Evolutionary conservation across 768 basidiomycete genomes (phyloP).

Genomic region (Mycena olivaceomarginata): DNA sequence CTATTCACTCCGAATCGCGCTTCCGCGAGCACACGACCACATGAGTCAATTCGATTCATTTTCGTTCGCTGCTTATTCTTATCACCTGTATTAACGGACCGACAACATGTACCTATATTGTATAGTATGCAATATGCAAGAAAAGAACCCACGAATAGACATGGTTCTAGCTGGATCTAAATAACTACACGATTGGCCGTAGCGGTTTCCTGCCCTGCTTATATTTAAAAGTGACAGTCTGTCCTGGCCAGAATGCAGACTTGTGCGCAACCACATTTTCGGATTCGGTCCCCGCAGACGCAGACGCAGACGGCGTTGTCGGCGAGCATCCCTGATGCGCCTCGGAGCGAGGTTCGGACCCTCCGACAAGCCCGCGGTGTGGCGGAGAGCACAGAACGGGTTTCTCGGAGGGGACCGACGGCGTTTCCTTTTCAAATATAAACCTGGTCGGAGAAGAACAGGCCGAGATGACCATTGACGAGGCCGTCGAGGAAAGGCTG

Average conservation of each 20-base stretch:
- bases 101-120: constrained; percentile 20
- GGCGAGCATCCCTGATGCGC: neutral
- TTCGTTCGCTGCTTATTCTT: constrained; percentile 8
- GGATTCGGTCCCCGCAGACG: neutral
- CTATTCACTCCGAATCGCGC: constrained; percentile 34
- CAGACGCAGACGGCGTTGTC: neutral
- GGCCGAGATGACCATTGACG: constrained; percentile 32
- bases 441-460: constrained; percentile 33
- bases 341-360: neutral
- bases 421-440: neutral
- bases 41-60: constrained; percentile 3
- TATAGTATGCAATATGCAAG: constrained; percentile 11
- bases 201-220: neutral
- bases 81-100: neutral
- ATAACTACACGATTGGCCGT: neutral
- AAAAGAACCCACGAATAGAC: constrained; percentile 1
- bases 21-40: constrained; percentile 36
- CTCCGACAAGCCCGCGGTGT: constrained; percentile 19
- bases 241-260: constrained; percentile 19
- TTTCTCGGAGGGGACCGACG: neutral
- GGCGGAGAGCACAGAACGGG: neutral
- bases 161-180: neutral
- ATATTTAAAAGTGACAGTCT: constrained; percentile 12
- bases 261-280: neutral
- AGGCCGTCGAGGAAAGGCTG: constrained; percentile 21